These are phyloP conservation scores for Lagenidium giganteum DNA, from an alignment of 352 stramenopile species.

Conservation along the genomic window DNA sequence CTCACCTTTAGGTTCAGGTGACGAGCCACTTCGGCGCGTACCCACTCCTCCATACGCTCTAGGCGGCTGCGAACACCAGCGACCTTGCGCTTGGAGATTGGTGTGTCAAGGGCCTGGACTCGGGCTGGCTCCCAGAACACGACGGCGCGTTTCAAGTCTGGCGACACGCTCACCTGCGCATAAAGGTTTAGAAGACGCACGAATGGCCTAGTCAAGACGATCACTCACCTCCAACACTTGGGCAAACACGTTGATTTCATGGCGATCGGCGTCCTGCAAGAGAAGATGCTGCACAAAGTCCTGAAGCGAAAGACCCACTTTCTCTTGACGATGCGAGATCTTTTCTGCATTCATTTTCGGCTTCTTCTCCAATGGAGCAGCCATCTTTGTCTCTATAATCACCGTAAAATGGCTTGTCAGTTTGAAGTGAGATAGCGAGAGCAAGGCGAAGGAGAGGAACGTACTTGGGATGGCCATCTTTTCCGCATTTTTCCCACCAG, in stretches of 20 bases:
- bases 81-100: slow-evolving; percentile 71
- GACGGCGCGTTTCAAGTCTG: slow-evolving; percentile 58
- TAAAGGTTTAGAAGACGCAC: neutral
- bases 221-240: slow-evolving; percentile 57
- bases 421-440: neutral
- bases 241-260: slow-evolving; percentile 52
- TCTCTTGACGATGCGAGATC: slow-evolving; percentile 70
- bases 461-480: slow-evolving; percentile 45
- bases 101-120: slow-evolving; percentile 63
- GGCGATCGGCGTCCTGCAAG: slow-evolving; percentile 54
- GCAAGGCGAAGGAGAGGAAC: slow-evolving; percentile 3
- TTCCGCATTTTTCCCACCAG: slow-evolving; percentile 38
- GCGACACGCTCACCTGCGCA: slow-evolving; percentile 53
- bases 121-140: slow-evolving; percentile 72
- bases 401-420: neutral
- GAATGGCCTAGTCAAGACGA: neutral
- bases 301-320: slow-evolving; percentile 54
- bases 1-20: slow-evolving; percentile 79
- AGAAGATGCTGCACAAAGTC: slow-evolving; percentile 70
- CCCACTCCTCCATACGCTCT: slow-evolving; percentile 54
- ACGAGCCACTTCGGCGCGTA: slow-evolving; percentile 62
- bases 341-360: slow-evolving; percentile 59
- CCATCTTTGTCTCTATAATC: slow-evolving; percentile 59
- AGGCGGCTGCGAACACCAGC: slow-evolving; percentile 59
- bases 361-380: slow-evolving; percentile 67